These are phyloP conservation scores for Candida maesae DNA, from an alignment of 805 yeast species.

Conservation along the genomic window DNA sequence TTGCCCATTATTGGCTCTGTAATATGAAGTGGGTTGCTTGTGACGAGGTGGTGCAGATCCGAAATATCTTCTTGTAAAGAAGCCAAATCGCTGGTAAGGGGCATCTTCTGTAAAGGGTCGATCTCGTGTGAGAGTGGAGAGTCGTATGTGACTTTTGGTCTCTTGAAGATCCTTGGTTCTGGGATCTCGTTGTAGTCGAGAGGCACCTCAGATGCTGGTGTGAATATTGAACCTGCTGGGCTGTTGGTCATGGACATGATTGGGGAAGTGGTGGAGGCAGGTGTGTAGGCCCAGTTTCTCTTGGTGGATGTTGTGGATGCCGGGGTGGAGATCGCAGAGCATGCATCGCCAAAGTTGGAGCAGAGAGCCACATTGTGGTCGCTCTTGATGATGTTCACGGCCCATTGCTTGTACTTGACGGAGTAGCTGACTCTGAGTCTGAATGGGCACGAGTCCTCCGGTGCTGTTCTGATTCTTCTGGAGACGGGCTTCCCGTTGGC, in stretches of 20 bases:
- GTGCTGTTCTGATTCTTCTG: constrained; percentile 21
- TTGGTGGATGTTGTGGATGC: constrained; percentile 13
- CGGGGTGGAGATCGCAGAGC: constrained; percentile 12
- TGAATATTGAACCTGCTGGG: constrained; percentile 11
- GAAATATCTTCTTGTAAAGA: constrained; percentile 16
- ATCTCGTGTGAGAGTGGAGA: constrained; percentile 20
- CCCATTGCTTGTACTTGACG: constrained; percentile 25
- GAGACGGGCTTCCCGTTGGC: constrained; percentile 10
- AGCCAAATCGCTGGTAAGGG: constrained; percentile 6
- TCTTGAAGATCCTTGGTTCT: constrained; percentile 8
- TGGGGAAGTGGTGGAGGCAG: constrained; percentile 23
- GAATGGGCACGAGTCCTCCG: constrained; percentile 28
- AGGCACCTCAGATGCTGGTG: constrained; percentile 18
- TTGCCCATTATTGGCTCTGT: not conserved
- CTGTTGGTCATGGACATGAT: constrained; percentile 10
- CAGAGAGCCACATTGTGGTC: constrained; percentile 25
- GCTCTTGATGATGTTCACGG: constrained; percentile 22
- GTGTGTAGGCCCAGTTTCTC: constrained; percentile 25
- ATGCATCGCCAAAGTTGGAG: constrained; percentile 23
- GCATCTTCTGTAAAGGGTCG: constrained; percentile 16
- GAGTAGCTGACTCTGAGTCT: constrained; percentile 29
- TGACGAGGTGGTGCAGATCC: constrained; percentile 16
- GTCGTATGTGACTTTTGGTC: constrained; percentile 11
- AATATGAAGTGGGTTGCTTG: constrained; percentile 5
- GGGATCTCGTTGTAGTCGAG: constrained; percentile 7